Percentiles rank a stretch among this genome's conserved stretches.
Conservation (phyloP, 2,329 filamentous ascomycete genomes). For the Clarireedia paspali region DNA sequence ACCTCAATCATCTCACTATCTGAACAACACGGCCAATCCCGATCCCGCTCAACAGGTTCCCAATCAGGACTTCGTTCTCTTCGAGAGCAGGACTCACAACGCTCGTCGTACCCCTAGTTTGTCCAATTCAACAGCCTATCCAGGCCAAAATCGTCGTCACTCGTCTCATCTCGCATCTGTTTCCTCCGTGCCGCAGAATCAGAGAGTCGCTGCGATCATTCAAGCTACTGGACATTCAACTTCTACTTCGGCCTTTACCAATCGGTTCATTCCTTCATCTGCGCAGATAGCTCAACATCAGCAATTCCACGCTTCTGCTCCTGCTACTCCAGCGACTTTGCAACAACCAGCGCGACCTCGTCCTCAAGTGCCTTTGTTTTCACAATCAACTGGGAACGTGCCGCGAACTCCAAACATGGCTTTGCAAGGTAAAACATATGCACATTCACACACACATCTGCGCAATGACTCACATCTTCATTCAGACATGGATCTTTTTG, state of each 20-base stretch:
- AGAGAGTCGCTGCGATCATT: constrained; percentile 51
- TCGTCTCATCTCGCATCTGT: constrained; percentile 45
- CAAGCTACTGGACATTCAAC: constrained; percentile 48
- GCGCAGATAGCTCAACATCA: constrained; percentile 42
- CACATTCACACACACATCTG: constrained; percentile 13
- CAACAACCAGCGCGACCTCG: constrained; percentile 47
- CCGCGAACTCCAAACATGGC: constrained; percentile 43
- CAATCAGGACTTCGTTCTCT: constrained; percentile 66
- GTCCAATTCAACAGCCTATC: constrained; percentile 30
- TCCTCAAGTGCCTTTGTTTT: constrained; percentile 67
- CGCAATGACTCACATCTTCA: constrained; percentile 24
- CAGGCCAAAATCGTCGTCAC: constrained; percentile 41
- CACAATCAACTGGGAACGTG: constrained; percentile 48
- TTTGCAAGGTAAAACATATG: constrained; percentile 41
- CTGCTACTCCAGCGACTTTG: constrained; percentile 50
- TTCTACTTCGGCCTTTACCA: constrained; percentile 46
- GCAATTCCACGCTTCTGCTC: constrained; percentile 60
- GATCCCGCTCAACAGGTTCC: constrained; percentile 13
- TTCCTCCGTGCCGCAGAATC: constrained; percentile 44
- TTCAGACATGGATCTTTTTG: constrained; percentile 47
- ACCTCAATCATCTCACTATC: constrained; percentile 38
- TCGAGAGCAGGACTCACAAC: constrained; percentile 25
- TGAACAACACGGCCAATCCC: neutral
- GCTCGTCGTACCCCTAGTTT: constrained; percentile 29
- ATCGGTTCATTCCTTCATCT: constrained; percentile 46